Percentiles rank a stretch among this genome's conserved stretches.
These are phyloP conservation scores for Phytophthora aleatoria DNA, from an alignment of 352 stramenopile genomes.

Conservation along the genomic window DNA sequence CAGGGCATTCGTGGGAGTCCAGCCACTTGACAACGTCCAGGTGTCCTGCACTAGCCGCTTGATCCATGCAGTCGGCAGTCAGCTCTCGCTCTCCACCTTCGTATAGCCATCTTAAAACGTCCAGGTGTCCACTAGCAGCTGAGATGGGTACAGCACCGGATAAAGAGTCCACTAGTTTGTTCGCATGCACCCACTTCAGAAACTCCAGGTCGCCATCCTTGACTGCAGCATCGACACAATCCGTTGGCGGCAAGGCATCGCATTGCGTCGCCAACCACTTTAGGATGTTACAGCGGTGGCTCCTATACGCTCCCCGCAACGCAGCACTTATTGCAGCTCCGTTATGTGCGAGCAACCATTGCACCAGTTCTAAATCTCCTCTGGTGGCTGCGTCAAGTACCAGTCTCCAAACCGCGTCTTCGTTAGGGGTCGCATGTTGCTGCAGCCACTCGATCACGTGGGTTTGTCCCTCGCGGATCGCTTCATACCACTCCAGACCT, in stretches of 20 bases:
- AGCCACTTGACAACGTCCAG: conserved; percentile 30
- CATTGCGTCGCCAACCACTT: conserved; percentile 19
- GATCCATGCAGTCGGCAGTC: conserved; percentile 18
- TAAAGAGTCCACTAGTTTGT: conserved; percentile 1
- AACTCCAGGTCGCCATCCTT: conserved; percentile 24
- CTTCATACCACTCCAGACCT: conserved; percentile 24
- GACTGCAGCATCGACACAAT: conserved; percentile 14
- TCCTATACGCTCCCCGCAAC: conserved; percentile 18
- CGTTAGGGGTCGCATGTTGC: conserved; percentile 3
- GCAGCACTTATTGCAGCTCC: conserved; percentile 7
- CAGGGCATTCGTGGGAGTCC: conserved; percentile 11
- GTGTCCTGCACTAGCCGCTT: conserved; percentile 25
- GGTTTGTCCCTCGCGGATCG: conserved; percentile 13
- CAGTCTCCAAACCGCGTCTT: conserved; percentile 15
- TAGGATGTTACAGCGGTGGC: conserved; percentile 16
- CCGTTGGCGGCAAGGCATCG: background rate
- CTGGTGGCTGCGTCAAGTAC: conserved; percentile 9
- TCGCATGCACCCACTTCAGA: conserved; percentile 18
- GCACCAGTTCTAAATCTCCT: conserved; percentile 15
- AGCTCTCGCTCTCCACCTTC: conserved; percentile 13
- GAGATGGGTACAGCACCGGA: conserved; percentile 1
- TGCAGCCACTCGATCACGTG: conserved; percentile 24
- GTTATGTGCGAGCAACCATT: conserved; percentile 17
- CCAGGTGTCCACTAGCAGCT: conserved; percentile 12
- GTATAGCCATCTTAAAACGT: conserved; percentile 22